phyloP scores from a whole-genome alignment of 768 basidiomycete genomes.

The Suillus bovinus region DNA sequence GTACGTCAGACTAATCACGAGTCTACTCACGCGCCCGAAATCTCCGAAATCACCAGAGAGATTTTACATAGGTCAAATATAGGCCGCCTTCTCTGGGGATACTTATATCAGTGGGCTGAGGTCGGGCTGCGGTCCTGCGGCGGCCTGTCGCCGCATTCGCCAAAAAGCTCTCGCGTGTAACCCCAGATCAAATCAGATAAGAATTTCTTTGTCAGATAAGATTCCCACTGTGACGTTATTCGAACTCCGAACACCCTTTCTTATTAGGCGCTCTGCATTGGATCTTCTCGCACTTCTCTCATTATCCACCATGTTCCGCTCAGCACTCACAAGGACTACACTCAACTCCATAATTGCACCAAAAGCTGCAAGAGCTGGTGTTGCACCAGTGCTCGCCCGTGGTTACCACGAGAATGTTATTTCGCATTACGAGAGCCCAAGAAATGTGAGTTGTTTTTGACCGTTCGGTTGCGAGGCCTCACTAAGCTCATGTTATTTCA shows the following conservation, averaged over 20 bases:
- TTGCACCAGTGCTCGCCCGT: constrained; percentile 59
- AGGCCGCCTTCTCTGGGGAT: not conserved
- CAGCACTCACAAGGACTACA: constrained; percentile 53
- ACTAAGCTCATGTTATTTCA: constrained; percentile 47
- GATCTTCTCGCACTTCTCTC: constrained; percentile 12
- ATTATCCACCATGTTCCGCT: constrained; percentile 66
- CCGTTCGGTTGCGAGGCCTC: constrained; percentile 51
- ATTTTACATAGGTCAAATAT: not conserved
- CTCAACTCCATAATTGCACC: constrained; percentile 47
- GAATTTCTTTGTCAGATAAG: constrained; percentile 17
- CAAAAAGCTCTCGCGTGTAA: too few relatives aligned
- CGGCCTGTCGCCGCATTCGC: not conserved
- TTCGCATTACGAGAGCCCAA: constrained; percentile 95
- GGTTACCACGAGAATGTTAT: constrained; percentile 96
- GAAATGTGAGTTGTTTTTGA: constrained; percentile 73
- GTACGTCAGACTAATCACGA: too few relatives aligned
- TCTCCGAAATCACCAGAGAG: not conserved
- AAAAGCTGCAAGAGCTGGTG: constrained; percentile 36
- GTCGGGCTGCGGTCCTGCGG: not conserved
- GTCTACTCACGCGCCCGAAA: not conserved
- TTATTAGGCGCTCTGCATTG: not conserved
- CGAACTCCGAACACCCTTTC: constrained; percentile 14
- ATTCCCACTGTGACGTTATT: constrained; percentile 17
- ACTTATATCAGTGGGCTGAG: too few relatives aligned
- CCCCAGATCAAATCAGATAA: not conserved